These are phyloP conservation scores for Capsicum chinense DNA, from an alignment of 257 asterid genomes.

Conservation along the genomic window DNA sequence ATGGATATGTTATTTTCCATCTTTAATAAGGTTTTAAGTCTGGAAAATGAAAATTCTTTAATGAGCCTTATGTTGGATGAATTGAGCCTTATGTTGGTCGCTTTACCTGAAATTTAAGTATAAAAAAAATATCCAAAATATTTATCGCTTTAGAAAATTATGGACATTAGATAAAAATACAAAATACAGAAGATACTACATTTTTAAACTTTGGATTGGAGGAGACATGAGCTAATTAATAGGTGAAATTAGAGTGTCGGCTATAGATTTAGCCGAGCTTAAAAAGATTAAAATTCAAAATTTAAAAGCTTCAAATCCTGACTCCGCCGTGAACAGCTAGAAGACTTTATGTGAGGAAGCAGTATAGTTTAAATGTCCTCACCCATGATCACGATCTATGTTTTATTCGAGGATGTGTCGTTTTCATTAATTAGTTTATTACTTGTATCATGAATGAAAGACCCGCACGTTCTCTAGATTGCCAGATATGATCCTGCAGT, in stretches of 20 bases:
- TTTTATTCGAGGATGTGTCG: neutral
- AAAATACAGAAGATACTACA: too few relatives aligned
- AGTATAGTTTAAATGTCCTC: constrained; percentile 21
- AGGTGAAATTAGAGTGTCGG: neutral
- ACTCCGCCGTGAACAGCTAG: too few relatives aligned
- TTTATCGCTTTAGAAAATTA: neutral
- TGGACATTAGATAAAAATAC: neutral
- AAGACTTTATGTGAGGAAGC: constrained; percentile 13
- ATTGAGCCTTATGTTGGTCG: too few relatives aligned
- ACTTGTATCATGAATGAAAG: constrained; percentile 19
- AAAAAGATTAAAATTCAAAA: neutral
- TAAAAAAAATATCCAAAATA: too few relatives aligned
- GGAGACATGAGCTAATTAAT: too few relatives aligned
- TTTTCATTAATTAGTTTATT: neutral
- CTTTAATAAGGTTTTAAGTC: neutral
- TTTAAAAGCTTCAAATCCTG: neutral
- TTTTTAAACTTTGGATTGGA: too few relatives aligned
- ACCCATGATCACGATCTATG: constrained; percentile 32
- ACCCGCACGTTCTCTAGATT: constrained; percentile 39
- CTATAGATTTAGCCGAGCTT: neutral
- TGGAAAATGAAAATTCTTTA: too few relatives aligned
- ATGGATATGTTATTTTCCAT: neutral
- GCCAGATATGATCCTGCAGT: constrained; percentile 33
- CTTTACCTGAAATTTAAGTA: too few relatives aligned
- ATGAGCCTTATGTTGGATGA: too few relatives aligned